phyloP scores from a whole-genome alignment of 768 basidiomycete species.

The Leccinellum rugosiceps region DNA sequence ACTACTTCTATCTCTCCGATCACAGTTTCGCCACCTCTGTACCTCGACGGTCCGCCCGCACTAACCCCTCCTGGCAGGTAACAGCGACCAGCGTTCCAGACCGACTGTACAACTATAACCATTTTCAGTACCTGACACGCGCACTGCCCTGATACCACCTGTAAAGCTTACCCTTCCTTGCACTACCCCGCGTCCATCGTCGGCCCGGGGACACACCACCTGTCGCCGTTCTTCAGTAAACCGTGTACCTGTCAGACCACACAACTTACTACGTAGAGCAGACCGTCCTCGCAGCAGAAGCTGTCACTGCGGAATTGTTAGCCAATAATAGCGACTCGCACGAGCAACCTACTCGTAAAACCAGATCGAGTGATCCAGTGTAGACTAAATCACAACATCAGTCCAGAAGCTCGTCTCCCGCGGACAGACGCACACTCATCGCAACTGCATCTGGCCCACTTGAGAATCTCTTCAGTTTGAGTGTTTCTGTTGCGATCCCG shows the following conservation, averaged over 20 bases:
- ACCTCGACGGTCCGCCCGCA: slow-evolving; percentile 54
- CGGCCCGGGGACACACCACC: slow-evolving; percentile 63
- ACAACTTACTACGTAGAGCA: slow-evolving; percentile 67
- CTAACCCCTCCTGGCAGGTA: slow-evolving; percentile 76
- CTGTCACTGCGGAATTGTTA: slow-evolving; percentile 47
- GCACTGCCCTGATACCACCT: background rate
- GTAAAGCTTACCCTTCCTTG: slow-evolving; percentile 62
- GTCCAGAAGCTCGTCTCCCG: background rate
- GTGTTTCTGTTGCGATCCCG: slow-evolving; percentile 46
- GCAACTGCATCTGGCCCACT: slow-evolving; percentile 48
- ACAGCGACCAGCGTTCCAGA: slow-evolving; percentile 68
- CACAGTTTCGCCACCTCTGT: slow-evolving; percentile 32
- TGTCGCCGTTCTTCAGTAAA: slow-evolving; percentile 22
- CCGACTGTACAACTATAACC: slow-evolving; percentile 62
- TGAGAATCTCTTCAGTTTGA: slow-evolving; percentile 49
- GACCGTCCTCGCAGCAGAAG: slow-evolving; percentile 78
- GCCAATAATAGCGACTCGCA: background rate
- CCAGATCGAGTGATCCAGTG: slow-evolving; percentile 76
- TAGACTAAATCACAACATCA: slow-evolving; percentile 36
- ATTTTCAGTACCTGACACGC: slow-evolving; percentile 5
- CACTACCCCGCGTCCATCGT: slow-evolving; percentile 64
- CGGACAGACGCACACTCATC: slow-evolving; percentile 55
- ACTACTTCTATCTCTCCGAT: slow-evolving; percentile 8
- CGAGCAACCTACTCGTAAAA: slow-evolving; percentile 61
- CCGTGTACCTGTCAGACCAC: background rate